A percentile compares a stretch with the other conserved stretches of the same genome.
Conservation (phyloP, 2,329 filamentous ascomycete species). For the Byssochlamys sp. region DNA sequence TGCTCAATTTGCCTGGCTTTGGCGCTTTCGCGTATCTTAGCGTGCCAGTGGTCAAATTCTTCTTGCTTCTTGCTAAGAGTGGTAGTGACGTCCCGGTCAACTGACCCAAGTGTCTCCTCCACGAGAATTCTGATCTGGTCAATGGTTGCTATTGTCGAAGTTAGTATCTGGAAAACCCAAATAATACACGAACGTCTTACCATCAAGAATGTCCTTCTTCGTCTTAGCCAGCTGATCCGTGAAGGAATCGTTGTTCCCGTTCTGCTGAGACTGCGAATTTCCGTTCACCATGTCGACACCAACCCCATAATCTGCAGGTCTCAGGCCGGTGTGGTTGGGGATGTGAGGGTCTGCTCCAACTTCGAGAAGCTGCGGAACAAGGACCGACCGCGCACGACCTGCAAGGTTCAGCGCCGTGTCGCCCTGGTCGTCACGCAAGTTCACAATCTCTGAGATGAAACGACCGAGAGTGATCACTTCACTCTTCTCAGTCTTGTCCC, state of each 20-base stretch:
- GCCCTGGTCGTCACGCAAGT: slow-evolving; percentile 83
- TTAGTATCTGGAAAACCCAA: slow-evolving; percentile 24
- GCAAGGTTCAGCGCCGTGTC: slow-evolving; percentile 93
- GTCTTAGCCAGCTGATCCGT: slow-evolving; percentile 36
- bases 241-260: slow-evolving; percentile 36
- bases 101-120: slow-evolving; percentile 68
- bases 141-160: slow-evolving; percentile 23
- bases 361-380: slow-evolving; percentile 92
- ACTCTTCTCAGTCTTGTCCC: slow-evolving; percentile 23
- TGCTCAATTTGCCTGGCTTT: slow-evolving; percentile 68
- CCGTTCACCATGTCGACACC: slow-evolving; percentile 54
- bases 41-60: slow-evolving; percentile 70
- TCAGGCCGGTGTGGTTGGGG: slow-evolving; percentile 76
- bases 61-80: slow-evolving; percentile 77
- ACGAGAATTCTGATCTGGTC: slow-evolving; percentile 51
- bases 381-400: slow-evolving; percentile 86
- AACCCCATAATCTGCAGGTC: slow-evolving; percentile 89
- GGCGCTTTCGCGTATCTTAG: slow-evolving; percentile 69
- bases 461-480: slow-evolving; percentile 76
- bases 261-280: slow-evolving; percentile 37
- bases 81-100: slow-evolving; percentile 66
- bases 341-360: slow-evolving; percentile 90
- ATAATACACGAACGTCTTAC: slow-evolving; percentile 17
- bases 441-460: slow-evolving; percentile 96
- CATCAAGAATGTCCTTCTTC: slow-evolving; percentile 37